Evolutionary conservation across 2,329 filamentous ascomycete species (phyloP).

Genomic region (Venturia aucupariae): DNA sequence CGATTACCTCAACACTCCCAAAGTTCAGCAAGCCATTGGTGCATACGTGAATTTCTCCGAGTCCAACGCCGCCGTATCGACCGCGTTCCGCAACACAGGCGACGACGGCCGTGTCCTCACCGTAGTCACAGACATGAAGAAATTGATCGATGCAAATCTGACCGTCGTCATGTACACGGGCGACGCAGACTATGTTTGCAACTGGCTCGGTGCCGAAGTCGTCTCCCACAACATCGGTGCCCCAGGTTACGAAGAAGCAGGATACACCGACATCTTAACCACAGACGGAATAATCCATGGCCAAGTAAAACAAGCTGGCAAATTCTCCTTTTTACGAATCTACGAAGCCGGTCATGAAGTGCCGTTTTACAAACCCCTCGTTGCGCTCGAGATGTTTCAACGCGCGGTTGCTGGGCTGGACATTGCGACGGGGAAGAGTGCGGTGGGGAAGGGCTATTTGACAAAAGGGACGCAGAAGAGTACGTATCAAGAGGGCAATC

Average conservation of each 20-base stretch:
- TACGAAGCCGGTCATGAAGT: slow-evolving; percentile 43
- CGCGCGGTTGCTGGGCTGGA: slow-evolving; percentile 40
- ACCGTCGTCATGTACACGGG: slow-evolving; percentile 37
- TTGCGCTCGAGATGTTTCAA: slow-evolving; percentile 41
- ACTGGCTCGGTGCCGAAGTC: slow-evolving; percentile 37
- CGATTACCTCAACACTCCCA: slow-evolving; percentile 48
- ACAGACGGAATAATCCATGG: slow-evolving; percentile 41
- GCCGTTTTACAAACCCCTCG: slow-evolving; percentile 47
- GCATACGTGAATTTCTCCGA: slow-evolving; percentile 50
- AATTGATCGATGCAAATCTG: slow-evolving; percentile 32
- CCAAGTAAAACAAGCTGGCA: slow-evolving; percentile 42
- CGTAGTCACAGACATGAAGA: slow-evolving; percentile 33
- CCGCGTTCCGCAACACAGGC: slow-evolving; percentile 39
- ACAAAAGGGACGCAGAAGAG: slow-evolving; percentile 29
- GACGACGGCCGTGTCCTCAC: slow-evolving; percentile 40
- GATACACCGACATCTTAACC: slow-evolving; percentile 39
- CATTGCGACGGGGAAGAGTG: slow-evolving; percentile 38
- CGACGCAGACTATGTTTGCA: slow-evolving; percentile 42
- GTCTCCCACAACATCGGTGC: slow-evolving; percentile 33
- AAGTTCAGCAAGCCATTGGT: slow-evolving; percentile 44
- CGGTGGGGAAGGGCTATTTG: slow-evolving; percentile 22
- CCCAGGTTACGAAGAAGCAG: slow-evolving; percentile 34
- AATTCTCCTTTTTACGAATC: slow-evolving; percentile 42
- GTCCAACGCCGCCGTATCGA: slow-evolving; percentile 34
- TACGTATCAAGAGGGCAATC: slow-evolving; percentile 35